A percentile compares a stretch with the other conserved stretches of the same genome.
These are phyloP conservation scores for Mortierella sp. DNA, from an alignment of 371 early-diverging fungal genomes.

Conservation along the genomic window DNA sequence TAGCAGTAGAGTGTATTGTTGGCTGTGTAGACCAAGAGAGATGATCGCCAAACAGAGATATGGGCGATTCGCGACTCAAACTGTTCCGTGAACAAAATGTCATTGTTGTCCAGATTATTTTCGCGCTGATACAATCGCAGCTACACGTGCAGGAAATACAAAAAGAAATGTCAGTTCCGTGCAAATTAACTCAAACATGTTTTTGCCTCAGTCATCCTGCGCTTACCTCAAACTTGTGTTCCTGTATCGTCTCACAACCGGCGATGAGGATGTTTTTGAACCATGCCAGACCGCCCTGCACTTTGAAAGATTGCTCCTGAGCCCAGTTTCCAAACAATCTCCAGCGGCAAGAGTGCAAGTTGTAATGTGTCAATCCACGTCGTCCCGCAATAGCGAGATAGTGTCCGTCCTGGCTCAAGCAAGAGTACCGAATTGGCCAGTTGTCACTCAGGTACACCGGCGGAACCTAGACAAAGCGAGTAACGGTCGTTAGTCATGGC, in stretches of 20 bases:
- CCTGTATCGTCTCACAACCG: constrained; percentile 66
- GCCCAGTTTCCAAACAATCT: constrained; percentile 89
- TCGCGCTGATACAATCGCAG: constrained; percentile 85
- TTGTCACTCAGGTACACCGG: constrained; percentile 83
- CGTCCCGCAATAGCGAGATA: constrained; percentile 87
- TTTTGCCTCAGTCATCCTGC: not conserved
- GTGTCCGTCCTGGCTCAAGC: constrained; percentile 77
- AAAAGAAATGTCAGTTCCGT: not conserved
- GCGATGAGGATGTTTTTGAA: constrained; percentile 79
- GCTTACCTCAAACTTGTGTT: constrained; percentile 73
- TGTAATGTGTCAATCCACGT: constrained; percentile 86
- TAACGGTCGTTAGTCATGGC: not conserved
- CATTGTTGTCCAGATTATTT: constrained; percentile 76
- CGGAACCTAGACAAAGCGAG: constrained; percentile 69
- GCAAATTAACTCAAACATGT: not conserved
- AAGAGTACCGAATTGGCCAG: constrained; percentile 87
- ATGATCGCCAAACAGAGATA: constrained; percentile 66
- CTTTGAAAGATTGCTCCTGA: constrained; percentile 84
- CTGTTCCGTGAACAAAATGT: constrained; percentile 69
- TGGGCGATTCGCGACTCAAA: constrained; percentile 54
- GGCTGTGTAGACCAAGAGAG: constrained; percentile 74
- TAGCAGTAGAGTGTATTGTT: constrained; percentile 77
- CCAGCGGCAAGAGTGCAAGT: constrained; percentile 81
- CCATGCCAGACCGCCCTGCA: constrained; percentile 86
- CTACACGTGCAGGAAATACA: constrained; percentile 56